Base-by-base conservation (phyloP, 345 rosid genomes). In the Ceriops zippeliana region DNA sequence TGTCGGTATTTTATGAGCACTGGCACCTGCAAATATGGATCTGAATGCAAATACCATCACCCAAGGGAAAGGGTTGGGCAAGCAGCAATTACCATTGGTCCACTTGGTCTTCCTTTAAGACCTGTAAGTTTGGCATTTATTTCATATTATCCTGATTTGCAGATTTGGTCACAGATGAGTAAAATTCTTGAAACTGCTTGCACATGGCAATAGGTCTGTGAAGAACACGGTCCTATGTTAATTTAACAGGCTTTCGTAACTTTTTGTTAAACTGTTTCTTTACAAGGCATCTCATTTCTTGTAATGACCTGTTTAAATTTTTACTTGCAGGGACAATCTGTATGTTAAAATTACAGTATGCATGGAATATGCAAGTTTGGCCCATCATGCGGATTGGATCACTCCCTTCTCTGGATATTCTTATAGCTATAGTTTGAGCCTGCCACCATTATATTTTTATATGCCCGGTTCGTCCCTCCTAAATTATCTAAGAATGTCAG, bases 1-100 rank as follows among this genome's bases (percentile, higher is more conserved):
- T 90, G 96, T 73, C 79, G 91, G 49, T 82, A 78, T 76, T 90
- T 75, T 74, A 85, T 88, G 93, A 90, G 76, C 79, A 85, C 77
- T 6, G 93, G 96, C 51, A 79, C 86, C 6, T 88, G 93, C 85
- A 90, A 86, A 78, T 88, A 86, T 53, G 96, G 96, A 75, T 76
- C 85, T 71, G 90, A 85, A 58, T 88, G 96, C 91, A 88, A 86
- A 85, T 90, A 82, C 81, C 87, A 82, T 76, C 96, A 88, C 83
- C 96, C 92, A 15, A 85, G 80, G 64, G 93, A 90, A 78, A 85
- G 84, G 78, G 77, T 82, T 73, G 72, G 75, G 65, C 91, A 81
- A 56, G 62, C 79, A 27, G 66, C 74, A 52, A 15, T 22, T 22
- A 83, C 53, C 73, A 65, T 76, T 21, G 81, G 78, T 63, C 81